Evolutionary conservation across 1,284 basidiomycete genomes (phyloP), one percentile per base, ranked within the genome.

Genomic region (Sphaerobolus stellatus): DNA sequence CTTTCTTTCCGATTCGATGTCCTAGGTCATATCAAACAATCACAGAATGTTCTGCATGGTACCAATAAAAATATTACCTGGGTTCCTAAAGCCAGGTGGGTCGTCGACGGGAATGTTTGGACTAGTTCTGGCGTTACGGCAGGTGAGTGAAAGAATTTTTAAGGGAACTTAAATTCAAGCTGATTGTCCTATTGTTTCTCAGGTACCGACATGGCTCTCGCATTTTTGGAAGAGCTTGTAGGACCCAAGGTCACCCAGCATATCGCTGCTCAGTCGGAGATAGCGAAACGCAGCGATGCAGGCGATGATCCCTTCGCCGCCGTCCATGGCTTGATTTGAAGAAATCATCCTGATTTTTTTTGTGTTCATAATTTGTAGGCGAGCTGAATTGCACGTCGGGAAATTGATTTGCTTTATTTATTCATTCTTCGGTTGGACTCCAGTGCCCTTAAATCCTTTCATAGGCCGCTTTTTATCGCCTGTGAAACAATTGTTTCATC

Each of bases 241-340:
- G 18, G 5, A 4, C 22, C 13, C 22, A 18, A 11, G 20, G 22
- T n/a, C 18, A 3, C 41, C 11, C 41, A 22, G 20, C 22, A 13
- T 14, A 18, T 43, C 20, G 28, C 22, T 24, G 41, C 22, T n/a
- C 13, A 14, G 28, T 13, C 28, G 13, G 41, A 43, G 28, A 18
- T 43, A 14, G 13, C 41, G 22, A 27, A 14, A 14, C 6, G 13
- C 4, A 43, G 3, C 41, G 28, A 9, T 18, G 22, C 41, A 5
- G 41, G 28, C 13, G 41, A 43, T 43, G 41, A 43, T 22, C 41
- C 41, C 13, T 43, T 43, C 20, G 41, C 41, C 11, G 41, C 4
- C 13, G 22, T 43, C 20, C 41, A 43, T 27, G 16, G 16, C 20
- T 18, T 43, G 30, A 55, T 62, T 8, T 64, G 53, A 56, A n/a